Percentiles rank a stretch among this genome's conserved stretches.
Conservation (phyloP, 768 basidiomycete genomes). For the Cystofilobasidium bisporidii region DNA sequence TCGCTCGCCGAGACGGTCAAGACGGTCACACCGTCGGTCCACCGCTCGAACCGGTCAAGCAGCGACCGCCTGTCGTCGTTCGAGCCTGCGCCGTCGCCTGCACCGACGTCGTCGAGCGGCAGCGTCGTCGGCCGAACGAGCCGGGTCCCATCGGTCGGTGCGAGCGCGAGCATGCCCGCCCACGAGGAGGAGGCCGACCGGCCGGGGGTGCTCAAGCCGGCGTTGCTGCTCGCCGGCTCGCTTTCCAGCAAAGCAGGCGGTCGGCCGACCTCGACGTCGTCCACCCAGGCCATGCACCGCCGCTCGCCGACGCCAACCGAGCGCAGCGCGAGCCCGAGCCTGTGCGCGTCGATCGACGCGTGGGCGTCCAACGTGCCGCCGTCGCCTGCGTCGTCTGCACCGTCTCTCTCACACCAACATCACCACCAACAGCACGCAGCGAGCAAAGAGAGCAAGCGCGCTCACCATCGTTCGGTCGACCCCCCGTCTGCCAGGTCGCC, state of each 20-base stretch:
- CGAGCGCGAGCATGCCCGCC: neutral
- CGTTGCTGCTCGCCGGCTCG: too few species aligned
- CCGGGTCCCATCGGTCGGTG: neutral
- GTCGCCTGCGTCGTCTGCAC: neutral
- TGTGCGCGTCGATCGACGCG: neutral
- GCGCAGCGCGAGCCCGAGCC: neutral
- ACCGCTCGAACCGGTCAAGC: conserved; percentile 1
- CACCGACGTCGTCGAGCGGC: neutral
- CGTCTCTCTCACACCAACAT: neutral
- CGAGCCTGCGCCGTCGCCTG: neutral
- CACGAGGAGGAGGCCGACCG: neutral
- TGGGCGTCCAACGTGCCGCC: neutral
- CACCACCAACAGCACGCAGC: neutral
- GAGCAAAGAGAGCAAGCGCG: neutral
- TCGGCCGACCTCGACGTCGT: neutral
- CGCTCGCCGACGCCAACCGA: neutral
- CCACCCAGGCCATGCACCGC: neutral
- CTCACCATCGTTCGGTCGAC: neutral
- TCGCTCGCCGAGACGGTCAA: conserved; percentile 26
- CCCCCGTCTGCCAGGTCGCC: neutral
- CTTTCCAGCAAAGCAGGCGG: too few species aligned
- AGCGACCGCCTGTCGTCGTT: neutral
- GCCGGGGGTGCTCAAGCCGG: too few species aligned
- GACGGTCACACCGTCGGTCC: neutral
- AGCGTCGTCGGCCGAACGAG: neutral